Conservation (phyloP, 805 yeast species). For the Lipomyces orientalis region DNA sequence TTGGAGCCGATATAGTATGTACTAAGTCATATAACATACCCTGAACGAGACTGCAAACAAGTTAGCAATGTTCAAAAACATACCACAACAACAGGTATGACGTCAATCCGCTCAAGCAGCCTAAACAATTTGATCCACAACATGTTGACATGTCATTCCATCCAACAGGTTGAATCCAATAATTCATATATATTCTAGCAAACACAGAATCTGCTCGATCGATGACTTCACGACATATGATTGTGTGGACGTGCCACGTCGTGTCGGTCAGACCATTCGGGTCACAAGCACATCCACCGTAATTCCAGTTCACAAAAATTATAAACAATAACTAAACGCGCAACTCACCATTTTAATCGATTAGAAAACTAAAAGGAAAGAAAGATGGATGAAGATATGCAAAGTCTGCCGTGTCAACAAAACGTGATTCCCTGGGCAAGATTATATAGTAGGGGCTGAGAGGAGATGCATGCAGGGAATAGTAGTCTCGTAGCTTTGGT, state of each 20-base stretch:
- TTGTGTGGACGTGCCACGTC: neutral
- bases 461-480: neutral
- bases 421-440: neutral
- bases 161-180: neutral
- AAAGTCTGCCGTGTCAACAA: neutral
- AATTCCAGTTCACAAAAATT: neutral
- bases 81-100: neutral
- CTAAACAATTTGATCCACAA: neutral
- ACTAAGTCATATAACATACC: slow-evolving; percentile 22
- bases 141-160: neutral
- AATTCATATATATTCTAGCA: neutral
- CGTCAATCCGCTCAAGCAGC: neutral
- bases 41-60: slow-evolving; percentile 36
- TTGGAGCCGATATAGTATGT: neutral
- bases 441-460: neutral
- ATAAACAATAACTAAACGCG: neutral
- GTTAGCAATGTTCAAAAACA: neutral
- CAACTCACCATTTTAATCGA: neutral
- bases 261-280: neutral
- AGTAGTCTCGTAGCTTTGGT: neutral
- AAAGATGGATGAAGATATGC: slow-evolving; percentile 2
- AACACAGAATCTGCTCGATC: neutral
- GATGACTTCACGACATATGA: neutral
- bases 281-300: neutral
- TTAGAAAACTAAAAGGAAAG: neutral